phyloP scores from a whole-genome alignment of 148 eudicot genomes.

The Fallopia convolvulus region DNA sequence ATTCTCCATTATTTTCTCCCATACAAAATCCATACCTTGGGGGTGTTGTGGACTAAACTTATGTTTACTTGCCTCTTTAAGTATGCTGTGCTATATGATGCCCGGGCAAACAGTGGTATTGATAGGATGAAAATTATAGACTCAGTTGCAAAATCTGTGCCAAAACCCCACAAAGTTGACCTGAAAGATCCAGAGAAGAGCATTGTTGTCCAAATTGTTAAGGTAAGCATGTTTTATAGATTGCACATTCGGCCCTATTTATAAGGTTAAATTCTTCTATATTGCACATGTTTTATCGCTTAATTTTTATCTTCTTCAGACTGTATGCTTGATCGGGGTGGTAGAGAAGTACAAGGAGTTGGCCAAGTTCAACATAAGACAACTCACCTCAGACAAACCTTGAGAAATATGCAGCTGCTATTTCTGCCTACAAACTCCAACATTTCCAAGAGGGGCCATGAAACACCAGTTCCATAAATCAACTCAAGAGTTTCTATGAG shows the following conservation, averaged over 20 bases:
- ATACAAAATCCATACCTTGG: background rate
- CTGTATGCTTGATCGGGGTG: slow-evolving; percentile 85
- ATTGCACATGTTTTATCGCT: background rate
- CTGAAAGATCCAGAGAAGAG: slow-evolving; percentile 80
- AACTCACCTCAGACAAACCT: slow-evolving; percentile 49
- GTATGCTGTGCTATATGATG: slow-evolving; percentile 95
- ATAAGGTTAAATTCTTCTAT: background rate
- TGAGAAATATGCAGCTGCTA: background rate
- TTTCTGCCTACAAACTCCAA: background rate
- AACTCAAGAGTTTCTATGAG: background rate
- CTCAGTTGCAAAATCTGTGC: slow-evolving; percentile 83
- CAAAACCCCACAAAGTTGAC: slow-evolving; percentile 84
- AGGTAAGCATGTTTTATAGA: slow-evolving; percentile 33
- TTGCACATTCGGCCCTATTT: background rate
- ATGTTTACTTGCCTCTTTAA: slow-evolving; percentile 14
- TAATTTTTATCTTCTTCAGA: slow-evolving; percentile 36
- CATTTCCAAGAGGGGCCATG: background rate
- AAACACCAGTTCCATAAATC: background rate
- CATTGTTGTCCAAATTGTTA: slow-evolving; percentile 80
- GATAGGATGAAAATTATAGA: slow-evolving; percentile 84
- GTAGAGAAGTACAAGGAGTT: slow-evolving; percentile 94
- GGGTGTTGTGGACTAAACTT: background rate
- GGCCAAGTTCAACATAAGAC: slow-evolving; percentile 82
- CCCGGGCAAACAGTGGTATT: slow-evolving; percentile 89
- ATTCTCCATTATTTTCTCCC: background rate